Base-by-base conservation (phyloP, 1,139 yeast species). In the Hanseniaspora sp. region DNA sequence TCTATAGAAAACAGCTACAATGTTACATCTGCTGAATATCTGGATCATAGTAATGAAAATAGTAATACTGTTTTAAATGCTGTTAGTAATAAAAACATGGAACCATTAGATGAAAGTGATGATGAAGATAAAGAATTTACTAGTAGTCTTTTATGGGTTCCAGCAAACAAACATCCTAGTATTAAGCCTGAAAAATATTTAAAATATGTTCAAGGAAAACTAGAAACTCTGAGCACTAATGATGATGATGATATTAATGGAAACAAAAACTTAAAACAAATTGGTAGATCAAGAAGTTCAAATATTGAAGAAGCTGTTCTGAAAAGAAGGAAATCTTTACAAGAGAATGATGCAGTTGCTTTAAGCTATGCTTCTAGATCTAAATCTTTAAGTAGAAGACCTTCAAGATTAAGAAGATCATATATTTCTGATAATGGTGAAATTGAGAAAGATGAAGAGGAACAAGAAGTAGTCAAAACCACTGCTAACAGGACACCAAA, bases 151-250 rank as follows among this genome's bases (percentile, higher is more conserved):
- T 70, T 88, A 52, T 90, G 98, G 98, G 96, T 92, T 1, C 96
- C 97, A 0, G 97, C 97, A 1, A 82, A 80, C 59, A 76, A 87
- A 48, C 98, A 92, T 65, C 97, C 98, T 1, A 92, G 85, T 63
- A 79, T 92, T 17, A 90, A 95, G 39, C 97, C 97, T 0, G 95
- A 86, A 62, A 87, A 86, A 62, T 92, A 88, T 75, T 78, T 83
- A 61, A 78, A 80, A 58, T 88, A 87, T 69, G 86, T 92, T 41
- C 85, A 84, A 62, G 76, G 80, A 52, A 84, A 92, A 29, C 82
- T 88, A 18, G 83, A 85, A 58, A 95, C 84, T 63, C 75, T 87
- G 58, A 75, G 11, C n/a, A 35, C 23, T 7, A 33, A 37, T 4
- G 35, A 34, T 7, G 34, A 37, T 30, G 55, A 52, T 41, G 56